Conservation (phyloP, 495 filamentous ascomycete genomes). For the Xanthoparmelia taractica region DNA sequence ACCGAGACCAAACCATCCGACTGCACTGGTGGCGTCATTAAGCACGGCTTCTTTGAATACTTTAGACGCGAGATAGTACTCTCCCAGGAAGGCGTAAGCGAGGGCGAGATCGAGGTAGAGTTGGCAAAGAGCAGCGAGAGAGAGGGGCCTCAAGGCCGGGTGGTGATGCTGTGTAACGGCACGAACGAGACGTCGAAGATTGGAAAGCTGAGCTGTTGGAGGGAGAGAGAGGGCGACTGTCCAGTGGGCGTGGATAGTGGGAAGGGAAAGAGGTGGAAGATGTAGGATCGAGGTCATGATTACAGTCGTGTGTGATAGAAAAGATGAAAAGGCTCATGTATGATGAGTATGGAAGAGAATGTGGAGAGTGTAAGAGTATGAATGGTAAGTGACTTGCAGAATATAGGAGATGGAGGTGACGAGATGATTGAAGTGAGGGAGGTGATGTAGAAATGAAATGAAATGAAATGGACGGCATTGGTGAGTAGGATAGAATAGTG, state of each 20-base stretch:
- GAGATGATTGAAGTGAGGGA: neutral
- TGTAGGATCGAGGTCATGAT: neutral
- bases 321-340: neutral
- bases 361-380: neutral
- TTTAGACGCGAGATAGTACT: conserved; percentile 6
- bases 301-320: too few species aligned
- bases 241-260: neutral
- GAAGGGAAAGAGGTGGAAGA: neutral
- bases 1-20: conserved; percentile 71
- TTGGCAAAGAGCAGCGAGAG: neutral
- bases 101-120: conserved; percentile 14
- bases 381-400: neutral
- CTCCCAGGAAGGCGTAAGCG: conserved; percentile 12
- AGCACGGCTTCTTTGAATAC: conserved; percentile 1
- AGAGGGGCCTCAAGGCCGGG: neutral
- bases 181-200: conserved; percentile 3
- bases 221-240: conserved; percentile 1
- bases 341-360: neutral
- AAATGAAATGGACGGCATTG: neutral
- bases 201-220: neutral
- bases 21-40: neutral
- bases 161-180: neutral
- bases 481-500: neutral
- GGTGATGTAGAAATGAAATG: too few species aligned
- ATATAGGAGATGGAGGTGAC: neutral